Conservation (phyloP, 2,329 filamentous ascomycete species). For the Mollisiaceae sp. region DNA sequence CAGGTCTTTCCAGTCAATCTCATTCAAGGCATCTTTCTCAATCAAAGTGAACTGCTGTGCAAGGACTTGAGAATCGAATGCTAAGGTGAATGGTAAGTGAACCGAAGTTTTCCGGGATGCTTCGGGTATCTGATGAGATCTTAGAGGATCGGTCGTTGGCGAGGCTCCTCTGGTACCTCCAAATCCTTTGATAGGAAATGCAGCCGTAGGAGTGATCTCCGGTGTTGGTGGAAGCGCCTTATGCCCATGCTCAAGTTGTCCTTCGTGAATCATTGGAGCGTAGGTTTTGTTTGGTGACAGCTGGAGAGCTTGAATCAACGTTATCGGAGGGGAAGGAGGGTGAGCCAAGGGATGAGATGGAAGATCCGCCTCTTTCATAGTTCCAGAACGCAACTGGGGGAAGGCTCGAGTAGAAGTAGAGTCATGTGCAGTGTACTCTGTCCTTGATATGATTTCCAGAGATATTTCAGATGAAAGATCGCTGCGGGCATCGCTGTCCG, state of each 20-base stretch:
- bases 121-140: slow-evolving; percentile 36
- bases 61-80: slow-evolving; percentile 78
- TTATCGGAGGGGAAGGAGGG: slow-evolving; percentile 54
- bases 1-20: slow-evolving; percentile 87
- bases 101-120: slow-evolving; percentile 40
- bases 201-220: slow-evolving; percentile 39
- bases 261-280: slow-evolving; percentile 46
- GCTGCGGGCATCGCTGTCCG: slow-evolving; percentile 48
- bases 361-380: slow-evolving; percentile 36
- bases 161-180: slow-evolving; percentile 29
- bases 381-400: slow-evolving; percentile 40
- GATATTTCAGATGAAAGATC: slow-evolving; percentile 70
- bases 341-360: slow-evolving; percentile 38
- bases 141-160: slow-evolving; percentile 33
- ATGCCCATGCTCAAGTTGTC: slow-evolving; percentile 22
- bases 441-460: slow-evolving; percentile 49
- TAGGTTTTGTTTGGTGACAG: slow-evolving; percentile 48
- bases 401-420: slow-evolving; percentile 43
- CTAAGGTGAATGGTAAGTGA: slow-evolving; percentile 80
- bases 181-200: slow-evolving; percentile 20
- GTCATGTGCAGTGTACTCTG: slow-evolving; percentile 39
- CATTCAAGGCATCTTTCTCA: slow-evolving; percentile 83
- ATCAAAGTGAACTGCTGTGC: slow-evolving; percentile 86
- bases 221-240: slow-evolving; percentile 40
- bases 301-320: slow-evolving; percentile 53